Evolutionary conservation across 257 asterid species (phyloP).

Genomic region (Ajuga chamaepitys): DNA sequence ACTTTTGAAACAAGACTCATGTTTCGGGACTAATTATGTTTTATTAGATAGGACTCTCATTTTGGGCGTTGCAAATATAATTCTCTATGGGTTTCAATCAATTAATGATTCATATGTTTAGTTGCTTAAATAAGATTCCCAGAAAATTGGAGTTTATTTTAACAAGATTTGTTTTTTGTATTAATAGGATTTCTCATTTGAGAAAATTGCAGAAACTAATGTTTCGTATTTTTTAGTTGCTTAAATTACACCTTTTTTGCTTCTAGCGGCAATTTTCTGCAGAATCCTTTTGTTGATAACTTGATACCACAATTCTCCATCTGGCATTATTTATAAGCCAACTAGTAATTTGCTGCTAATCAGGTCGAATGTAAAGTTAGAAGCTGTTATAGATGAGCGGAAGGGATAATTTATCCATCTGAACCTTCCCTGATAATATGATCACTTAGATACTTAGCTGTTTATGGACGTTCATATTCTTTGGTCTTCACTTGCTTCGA

Average conservation of each 20-base stretch:
- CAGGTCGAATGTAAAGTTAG: neutral
- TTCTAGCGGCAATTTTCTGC: neutral
- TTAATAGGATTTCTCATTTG: too few species aligned
- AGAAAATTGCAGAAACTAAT: too few species aligned
- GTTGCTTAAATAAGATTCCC: too few species aligned
- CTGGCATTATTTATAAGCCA: neutral
- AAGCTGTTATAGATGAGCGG: neutral
- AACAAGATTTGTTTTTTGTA: too few species aligned
- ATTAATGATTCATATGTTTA: too few species aligned
- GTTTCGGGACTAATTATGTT: too few species aligned
- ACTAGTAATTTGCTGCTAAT: neutral
- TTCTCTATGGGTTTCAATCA: too few species aligned
- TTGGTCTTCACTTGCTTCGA: neutral
- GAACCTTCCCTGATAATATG: neutral
- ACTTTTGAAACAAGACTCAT: too few species aligned
- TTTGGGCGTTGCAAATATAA: too few species aligned
- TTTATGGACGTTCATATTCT: neutral
- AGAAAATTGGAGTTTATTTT: too few species aligned
- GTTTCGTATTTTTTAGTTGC: too few species aligned
- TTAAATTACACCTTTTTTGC: neutral
- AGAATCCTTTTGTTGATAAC: neutral
- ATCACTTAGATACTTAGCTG: neutral
- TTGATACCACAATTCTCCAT: neutral
- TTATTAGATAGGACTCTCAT: too few species aligned
- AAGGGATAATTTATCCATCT: conserved; percentile 5